These are phyloP conservation scores for Chaetomium fimeti DNA, from an alignment of 495 filamentous ascomycete species.

Conservation along the genomic window DNA sequence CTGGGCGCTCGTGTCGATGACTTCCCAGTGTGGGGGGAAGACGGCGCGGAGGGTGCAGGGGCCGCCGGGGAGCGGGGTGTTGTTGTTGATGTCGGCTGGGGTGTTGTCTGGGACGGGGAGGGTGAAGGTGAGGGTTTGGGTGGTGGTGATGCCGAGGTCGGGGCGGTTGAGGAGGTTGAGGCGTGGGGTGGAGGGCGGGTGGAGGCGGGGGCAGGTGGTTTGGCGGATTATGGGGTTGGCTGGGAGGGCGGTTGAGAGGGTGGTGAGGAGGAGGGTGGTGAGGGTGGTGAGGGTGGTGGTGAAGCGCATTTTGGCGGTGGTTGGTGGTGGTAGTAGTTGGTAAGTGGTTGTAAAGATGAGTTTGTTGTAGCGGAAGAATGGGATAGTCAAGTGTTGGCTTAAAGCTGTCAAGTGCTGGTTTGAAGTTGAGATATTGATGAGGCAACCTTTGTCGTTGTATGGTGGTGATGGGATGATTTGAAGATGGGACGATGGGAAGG, in stretches of 20 bases:
- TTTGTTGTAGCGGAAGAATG: background rate
- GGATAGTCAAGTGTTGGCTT: background rate
- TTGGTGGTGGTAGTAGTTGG: background rate
- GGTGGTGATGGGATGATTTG: background rate
- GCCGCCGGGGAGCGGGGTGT: slow-evolving; percentile 16
- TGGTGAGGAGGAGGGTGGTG: slow-evolving; percentile 24
- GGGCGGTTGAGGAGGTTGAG: slow-evolving; percentile 13
- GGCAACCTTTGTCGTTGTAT: background rate
- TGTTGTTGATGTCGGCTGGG: background rate
- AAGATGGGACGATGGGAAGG: background rate
- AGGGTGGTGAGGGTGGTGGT: slow-evolving; percentile 24
- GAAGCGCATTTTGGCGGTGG: slow-evolving; percentile 31
- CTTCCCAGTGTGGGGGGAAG: slow-evolving; percentile 37
- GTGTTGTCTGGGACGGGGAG: background rate
- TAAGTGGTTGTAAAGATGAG: background rate
- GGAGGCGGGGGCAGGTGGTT: slow-evolving; percentile 21
- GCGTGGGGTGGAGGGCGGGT: slow-evolving; percentile 4
- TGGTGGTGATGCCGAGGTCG: background rate
- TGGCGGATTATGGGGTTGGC: slow-evolving; percentile 11
- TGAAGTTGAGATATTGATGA: background rate
- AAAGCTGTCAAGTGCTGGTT: no score
- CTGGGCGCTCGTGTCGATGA: slow-evolving; percentile 17
- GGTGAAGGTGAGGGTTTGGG: slow-evolving; percentile 25
- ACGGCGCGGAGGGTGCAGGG: slow-evolving; percentile 38
- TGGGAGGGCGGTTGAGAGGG: slow-evolving; percentile 24